These are phyloP conservation scores for Hygrocybe punicea DNA, from an alignment of 768 basidiomycete genomes.

Conservation along the genomic window DNA sequence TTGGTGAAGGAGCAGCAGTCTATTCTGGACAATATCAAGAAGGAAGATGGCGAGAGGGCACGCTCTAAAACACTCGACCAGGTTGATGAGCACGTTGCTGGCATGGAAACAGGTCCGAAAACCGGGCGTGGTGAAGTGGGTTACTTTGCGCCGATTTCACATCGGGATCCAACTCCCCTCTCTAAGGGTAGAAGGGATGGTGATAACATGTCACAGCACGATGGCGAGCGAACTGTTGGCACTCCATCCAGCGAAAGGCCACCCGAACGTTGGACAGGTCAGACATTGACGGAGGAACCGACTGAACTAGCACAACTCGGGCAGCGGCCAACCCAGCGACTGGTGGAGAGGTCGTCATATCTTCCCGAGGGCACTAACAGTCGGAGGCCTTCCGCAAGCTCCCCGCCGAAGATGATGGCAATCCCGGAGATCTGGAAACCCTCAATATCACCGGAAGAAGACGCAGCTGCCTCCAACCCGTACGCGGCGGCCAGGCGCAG, in stretches of 20 bases:
- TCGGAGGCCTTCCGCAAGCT: slow-evolving; percentile 18
- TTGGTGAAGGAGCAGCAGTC: slow-evolving; percentile 38
- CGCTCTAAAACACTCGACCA: not conserved
- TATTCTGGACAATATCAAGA: slow-evolving; percentile 50
- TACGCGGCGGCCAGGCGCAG: slow-evolving; percentile 44
- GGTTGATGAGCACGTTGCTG: too few species aligned
- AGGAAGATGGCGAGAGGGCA: slow-evolving; percentile 23
- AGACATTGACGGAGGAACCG: not conserved
- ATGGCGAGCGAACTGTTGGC: not conserved
- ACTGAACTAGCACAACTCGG: not conserved
- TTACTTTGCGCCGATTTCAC: not conserved
- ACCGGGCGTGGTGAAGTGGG: too few species aligned
- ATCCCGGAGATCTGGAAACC: slow-evolving; percentile 52
- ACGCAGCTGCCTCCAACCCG: slow-evolving; percentile 39
- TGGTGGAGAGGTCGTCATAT: not conserved
- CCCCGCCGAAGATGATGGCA: slow-evolving; percentile 33
- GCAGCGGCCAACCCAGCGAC: not conserved
- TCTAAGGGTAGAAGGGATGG: not conserved
- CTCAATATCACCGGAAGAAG: slow-evolving; percentile 44
- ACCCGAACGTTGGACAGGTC: not conserved
- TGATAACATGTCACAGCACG: not conserved
- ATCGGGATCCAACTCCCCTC: not conserved
- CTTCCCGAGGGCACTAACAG: not conserved
- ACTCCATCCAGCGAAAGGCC: not conserved
- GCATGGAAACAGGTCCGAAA: too few species aligned